A percentile compares a stretch with the other conserved stretches of the same genome.
Conservation (phyloP, 495 filamentous ascomycete genomes). For the Zalerion maritima region DNA sequence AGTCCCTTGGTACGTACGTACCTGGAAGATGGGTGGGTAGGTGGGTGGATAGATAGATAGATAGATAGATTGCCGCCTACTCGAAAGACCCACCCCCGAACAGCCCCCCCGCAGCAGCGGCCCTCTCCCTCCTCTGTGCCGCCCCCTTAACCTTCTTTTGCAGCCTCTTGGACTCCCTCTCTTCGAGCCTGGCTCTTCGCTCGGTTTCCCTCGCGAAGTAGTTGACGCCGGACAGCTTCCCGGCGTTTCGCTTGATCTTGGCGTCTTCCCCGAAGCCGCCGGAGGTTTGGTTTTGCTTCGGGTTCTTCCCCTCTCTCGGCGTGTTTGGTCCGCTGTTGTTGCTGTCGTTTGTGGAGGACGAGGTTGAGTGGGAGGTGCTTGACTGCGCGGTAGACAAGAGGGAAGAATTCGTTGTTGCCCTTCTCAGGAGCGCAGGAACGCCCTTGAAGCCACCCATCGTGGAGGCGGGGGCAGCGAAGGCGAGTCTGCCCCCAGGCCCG, state of each 20-base stretch:
- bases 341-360: conserved; percentile 17
- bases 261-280: conserved; percentile 25
- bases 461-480: conserved; percentile 39
- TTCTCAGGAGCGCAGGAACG: conserved; percentile 66
- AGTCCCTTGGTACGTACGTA: too few species aligned
- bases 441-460: conserved; percentile 42
- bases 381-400: too few species aligned
- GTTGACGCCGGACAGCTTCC: conserved; percentile 48
- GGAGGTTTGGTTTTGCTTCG: too few species aligned
- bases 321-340: conserved; percentile 21
- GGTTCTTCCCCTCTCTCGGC: conserved; percentile 20
- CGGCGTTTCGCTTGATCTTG: conserved; percentile 55
- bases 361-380: conserved; percentile 15
- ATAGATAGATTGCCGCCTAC: too few species aligned
- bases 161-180: conserved; percentile 46
- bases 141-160: conserved; percentile 53
- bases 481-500: too few species aligned
- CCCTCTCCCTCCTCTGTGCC: conserved; percentile 32
- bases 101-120: conserved; percentile 31
- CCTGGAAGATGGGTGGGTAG: too few species aligned
- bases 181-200: conserved; percentile 40
- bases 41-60: too few species aligned
- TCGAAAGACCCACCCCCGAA: conserved; percentile 38
- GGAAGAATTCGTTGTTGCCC: conserved; percentile 52
- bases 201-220: conserved; percentile 68